Conservation (phyloP, 2,329 filamentous ascomycete species). For the Elsinoe batatas region DNA sequence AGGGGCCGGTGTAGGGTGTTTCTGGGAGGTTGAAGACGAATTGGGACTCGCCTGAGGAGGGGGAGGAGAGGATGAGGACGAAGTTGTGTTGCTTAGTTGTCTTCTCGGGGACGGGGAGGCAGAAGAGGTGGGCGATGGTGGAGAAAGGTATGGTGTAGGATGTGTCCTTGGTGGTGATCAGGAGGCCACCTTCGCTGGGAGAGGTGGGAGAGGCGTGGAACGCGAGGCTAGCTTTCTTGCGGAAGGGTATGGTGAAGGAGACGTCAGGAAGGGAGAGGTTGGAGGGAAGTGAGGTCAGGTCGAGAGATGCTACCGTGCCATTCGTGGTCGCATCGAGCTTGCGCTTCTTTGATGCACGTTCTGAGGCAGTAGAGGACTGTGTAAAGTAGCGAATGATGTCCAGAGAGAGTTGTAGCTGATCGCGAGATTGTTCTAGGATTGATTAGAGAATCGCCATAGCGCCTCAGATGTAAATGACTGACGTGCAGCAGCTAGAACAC, state of each 20-base stretch:
- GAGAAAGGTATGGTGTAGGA: slow-evolving; percentile 44
- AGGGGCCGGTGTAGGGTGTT: slow-evolving; percentile 37
- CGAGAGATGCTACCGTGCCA: slow-evolving; percentile 7
- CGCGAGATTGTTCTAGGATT: slow-evolving; percentile 15
- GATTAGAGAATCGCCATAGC: background rate
- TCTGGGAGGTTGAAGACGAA: slow-evolving; percentile 53
- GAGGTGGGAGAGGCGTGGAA: slow-evolving; percentile 33
- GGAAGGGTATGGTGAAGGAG: slow-evolving; percentile 51
- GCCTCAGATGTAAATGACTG: background rate
- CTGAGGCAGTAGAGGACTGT: slow-evolving; percentile 17
- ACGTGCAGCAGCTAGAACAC: slow-evolving; percentile 16
- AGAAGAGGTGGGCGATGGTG: slow-evolving; percentile 47
- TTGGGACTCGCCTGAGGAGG: slow-evolving; percentile 22
- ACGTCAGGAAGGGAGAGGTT: slow-evolving; percentile 43
- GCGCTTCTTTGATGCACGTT: slow-evolving; percentile 38
- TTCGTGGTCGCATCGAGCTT: slow-evolving; percentile 36
- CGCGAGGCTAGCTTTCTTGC: slow-evolving; percentile 54
- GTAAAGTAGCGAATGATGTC: slow-evolving; percentile 39
- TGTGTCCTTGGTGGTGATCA: slow-evolving; percentile 41
- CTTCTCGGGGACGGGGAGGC: slow-evolving; percentile 55
- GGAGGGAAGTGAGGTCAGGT: slow-evolving; percentile 13
- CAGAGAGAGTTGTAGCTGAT: slow-evolving; percentile 32
- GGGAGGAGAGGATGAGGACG: slow-evolving; percentile 42
- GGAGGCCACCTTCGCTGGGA: slow-evolving; percentile 26
- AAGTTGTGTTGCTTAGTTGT: slow-evolving; percentile 54